These are phyloP conservation scores for Candida ortonii DNA, from an alignment of 805 yeast species.

Conservation along the genomic window DNA sequence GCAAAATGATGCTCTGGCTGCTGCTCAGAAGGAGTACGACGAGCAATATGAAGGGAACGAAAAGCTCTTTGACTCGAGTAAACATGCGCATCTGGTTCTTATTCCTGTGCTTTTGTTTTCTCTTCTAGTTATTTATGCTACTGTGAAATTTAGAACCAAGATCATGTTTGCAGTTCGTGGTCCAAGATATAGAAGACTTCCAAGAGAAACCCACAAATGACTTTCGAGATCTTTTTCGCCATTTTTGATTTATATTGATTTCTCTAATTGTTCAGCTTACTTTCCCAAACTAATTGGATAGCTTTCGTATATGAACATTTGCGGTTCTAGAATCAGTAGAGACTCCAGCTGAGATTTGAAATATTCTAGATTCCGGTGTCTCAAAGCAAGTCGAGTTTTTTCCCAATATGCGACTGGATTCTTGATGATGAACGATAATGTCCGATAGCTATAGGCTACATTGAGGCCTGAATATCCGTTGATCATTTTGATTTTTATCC, in stretches of 20 bases:
- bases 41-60: conserved; percentile 6
- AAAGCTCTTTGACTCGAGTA: conserved; percentile 4
- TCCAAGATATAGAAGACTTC: conserved; percentile 31
- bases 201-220: background rate
- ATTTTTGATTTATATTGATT: too few species aligned
- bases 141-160: conserved; percentile 20
- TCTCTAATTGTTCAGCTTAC: background rate
- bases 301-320: conserved; percentile 21
- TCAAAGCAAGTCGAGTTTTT: background rate
- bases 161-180: conserved; percentile 24
- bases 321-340: conserved; percentile 13
- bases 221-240: background rate
- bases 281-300: background rate
- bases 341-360: conserved; percentile 7
- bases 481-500: conserved; percentile 42
- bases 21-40: conserved; percentile 2
- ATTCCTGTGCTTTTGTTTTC: conserved; percentile 18
- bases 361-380: conserved; percentile 14
- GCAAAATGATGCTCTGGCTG: background rate
- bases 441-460: conserved; percentile 5
- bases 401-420: conserved; percentile 10
- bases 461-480: conserved; percentile 43
- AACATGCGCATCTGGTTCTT: conserved; percentile 13
- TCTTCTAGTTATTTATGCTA: conserved; percentile 11
- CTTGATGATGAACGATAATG: conserved; percentile 1